These are phyloP conservation scores for Aspergillus olivimuriae DNA, from an alignment of 495 filamentous ascomycete genomes.

Conservation along the genomic window DNA sequence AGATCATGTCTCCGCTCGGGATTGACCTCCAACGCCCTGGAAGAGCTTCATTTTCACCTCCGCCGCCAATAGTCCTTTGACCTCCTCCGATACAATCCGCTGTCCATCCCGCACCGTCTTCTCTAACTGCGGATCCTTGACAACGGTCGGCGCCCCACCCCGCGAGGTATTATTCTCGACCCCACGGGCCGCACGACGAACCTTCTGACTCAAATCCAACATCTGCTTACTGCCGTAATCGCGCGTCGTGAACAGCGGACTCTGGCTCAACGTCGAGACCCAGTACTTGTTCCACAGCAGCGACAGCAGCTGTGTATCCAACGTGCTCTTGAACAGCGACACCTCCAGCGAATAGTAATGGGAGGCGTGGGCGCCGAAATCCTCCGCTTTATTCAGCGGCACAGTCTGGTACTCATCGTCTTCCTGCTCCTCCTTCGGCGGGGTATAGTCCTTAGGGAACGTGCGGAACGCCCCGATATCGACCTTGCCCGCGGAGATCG, in stretches of 20 bases:
- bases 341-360: slow-evolving; percentile 89
- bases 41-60: slow-evolving; percentile 86
- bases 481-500: slow-evolving; percentile 89
- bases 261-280: slow-evolving; percentile 96
- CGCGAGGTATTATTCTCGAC: slow-evolving; percentile 37
- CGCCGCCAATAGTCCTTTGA: slow-evolving; percentile 71
- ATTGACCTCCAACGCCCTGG: slow-evolving; percentile 48
- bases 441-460: slow-evolving; percentile 70
- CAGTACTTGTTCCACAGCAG: slow-evolving; percentile 99
- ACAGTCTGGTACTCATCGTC: slow-evolving; percentile 58
- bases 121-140: slow-evolving; percentile 60
- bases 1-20: background rate
- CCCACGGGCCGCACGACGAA: slow-evolving; percentile 53
- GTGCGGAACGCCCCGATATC: slow-evolving; percentile 97
- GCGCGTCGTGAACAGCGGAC: slow-evolving; percentile 84
- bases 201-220: slow-evolving; percentile 74
- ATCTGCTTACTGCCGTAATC: slow-evolving; percentile 94
- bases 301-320: slow-evolving; percentile 80
- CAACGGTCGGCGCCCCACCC: slow-evolving; percentile 14
- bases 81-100: slow-evolving; percentile 81
- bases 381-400: slow-evolving; percentile 84
- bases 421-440: slow-evolving; percentile 36
- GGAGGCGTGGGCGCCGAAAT: slow-evolving; percentile 88
- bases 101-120: slow-evolving; percentile 75
- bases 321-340: slow-evolving; percentile 84